Percentiles rank a stretch among this genome's conserved stretches.
Conservation (phyloP, 2,329 filamentous ascomycete genomes). For the Escovopsis weberi region DNA sequence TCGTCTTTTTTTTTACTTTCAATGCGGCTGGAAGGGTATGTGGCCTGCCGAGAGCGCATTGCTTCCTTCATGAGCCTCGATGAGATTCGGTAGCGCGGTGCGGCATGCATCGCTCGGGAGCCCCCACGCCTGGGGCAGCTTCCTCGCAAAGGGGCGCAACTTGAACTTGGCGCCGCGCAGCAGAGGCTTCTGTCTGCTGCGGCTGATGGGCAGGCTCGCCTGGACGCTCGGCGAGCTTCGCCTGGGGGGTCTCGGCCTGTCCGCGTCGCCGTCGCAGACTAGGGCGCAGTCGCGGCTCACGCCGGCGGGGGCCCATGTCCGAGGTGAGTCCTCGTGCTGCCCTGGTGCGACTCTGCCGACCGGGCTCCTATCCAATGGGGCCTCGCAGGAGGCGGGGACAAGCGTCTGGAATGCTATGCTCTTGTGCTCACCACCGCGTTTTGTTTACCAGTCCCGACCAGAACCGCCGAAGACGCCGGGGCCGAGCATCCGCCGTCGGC, state of each 20-base stretch:
- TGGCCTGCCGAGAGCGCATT: not conserved
- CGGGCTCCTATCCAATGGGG: too few relatives aligned
- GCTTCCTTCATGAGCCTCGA: constrained; percentile 6
- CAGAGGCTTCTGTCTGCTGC: constrained; percentile 6
- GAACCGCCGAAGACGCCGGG: too few relatives aligned
- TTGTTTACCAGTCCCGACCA: too few relatives aligned
- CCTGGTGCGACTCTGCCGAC: too few relatives aligned
- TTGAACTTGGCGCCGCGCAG: not conserved
- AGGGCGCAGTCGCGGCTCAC: not conserved
- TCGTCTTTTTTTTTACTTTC: too few relatives aligned
- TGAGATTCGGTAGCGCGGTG: constrained; percentile 10
- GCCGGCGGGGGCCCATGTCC: not conserved
- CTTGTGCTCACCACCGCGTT: too few relatives aligned
- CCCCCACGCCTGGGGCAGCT: constrained; percentile 1
- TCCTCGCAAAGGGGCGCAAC: not conserved
- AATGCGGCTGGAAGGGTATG: not conserved
- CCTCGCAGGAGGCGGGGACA: too few relatives aligned
- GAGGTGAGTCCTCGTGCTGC: too few relatives aligned
- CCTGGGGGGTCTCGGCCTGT: constrained; percentile 1
- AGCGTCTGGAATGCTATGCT: too few relatives aligned
- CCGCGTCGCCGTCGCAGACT: not conserved
- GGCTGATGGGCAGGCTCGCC: constrained; percentile 6
- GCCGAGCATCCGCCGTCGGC: not conserved
- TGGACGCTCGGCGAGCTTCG: constrained; percentile 6
- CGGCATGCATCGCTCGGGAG: constrained; percentile 6